A percentile compares a stretch with the other conserved stretches of the same genome.
Evolutionary conservation across 352 stramenopile genomes (phyloP).

Genomic region (Globisporangium okanoganense): DNA sequence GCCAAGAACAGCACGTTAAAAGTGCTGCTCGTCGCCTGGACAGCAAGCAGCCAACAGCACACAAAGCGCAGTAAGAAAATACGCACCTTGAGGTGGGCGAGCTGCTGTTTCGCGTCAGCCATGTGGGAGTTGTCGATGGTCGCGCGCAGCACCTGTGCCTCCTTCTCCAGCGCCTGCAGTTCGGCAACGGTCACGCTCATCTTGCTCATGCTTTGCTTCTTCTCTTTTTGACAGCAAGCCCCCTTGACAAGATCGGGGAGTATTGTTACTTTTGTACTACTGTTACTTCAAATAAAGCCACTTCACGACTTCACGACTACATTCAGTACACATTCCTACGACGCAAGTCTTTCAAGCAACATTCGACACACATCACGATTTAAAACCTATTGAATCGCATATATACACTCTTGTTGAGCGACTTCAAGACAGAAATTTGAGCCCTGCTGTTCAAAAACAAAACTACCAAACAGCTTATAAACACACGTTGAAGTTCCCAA

Average conservation of each 20-base stretch:
- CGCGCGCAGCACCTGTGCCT: slow-evolving; percentile 59
- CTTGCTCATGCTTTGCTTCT: slow-evolving; percentile 6
- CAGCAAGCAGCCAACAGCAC: neutral
- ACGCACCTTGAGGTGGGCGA: slow-evolving; percentile 63
- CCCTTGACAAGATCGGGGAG: slow-evolving; percentile 3
- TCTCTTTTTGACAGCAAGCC: slow-evolving; percentile 7
- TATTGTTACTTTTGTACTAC: no score
- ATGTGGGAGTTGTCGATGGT: slow-evolving; percentile 48
- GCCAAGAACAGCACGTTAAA: neutral
- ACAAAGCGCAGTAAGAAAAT: neutral
- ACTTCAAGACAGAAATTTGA: no score
- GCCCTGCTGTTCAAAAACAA: no score
- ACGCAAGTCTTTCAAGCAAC: no score
- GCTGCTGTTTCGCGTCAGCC: slow-evolving; percentile 35
- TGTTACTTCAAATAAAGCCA: no score
- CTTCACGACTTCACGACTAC: no score
- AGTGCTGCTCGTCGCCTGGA: neutral
- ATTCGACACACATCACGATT: no score
- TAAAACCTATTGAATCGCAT: no score
- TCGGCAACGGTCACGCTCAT: slow-evolving; percentile 24
- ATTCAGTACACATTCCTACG: no score
- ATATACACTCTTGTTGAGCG: neutral
- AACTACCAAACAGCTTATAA: slow-evolving; percentile 9
- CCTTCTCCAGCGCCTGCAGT: slow-evolving; percentile 50
- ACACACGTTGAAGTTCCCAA: neutral